These are phyloP conservation scores for Mycogone perniciosa DNA, from an alignment of 2,329 filamentous ascomycete species.

Conservation along the genomic window DNA sequence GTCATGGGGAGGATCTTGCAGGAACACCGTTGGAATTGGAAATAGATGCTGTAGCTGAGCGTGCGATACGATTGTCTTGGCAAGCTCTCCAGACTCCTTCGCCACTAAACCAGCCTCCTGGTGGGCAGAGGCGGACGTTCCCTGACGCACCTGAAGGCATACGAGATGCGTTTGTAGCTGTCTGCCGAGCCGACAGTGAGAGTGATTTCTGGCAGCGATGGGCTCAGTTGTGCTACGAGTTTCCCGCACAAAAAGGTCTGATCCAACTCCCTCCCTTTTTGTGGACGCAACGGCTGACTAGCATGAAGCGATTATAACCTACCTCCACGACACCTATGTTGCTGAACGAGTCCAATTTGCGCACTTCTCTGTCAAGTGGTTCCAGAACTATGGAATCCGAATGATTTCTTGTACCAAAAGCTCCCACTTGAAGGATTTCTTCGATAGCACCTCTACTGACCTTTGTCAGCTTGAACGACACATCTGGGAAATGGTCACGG, in stretches of 20 bases:
- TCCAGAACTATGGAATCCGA: not conserved
- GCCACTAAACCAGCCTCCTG: not conserved
- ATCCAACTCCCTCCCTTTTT: not conserved
- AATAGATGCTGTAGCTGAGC: not conserved
- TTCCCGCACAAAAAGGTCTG: slow-evolving; percentile 1
- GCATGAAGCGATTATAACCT: not conserved
- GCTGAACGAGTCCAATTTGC: not conserved
- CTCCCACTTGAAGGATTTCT: slow-evolving; percentile 1
- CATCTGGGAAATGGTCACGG: slow-evolving; percentile 3
- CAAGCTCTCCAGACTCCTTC: not conserved
- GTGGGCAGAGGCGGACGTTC: not conserved
- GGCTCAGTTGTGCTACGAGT: slow-evolving; percentile 1
- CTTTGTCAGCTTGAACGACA: slow-evolving; percentile 2
- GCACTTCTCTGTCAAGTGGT: not conserved
- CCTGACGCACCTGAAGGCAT: not conserved
- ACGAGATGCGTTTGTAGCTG: not conserved
- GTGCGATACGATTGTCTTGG: not conserved
- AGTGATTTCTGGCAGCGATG: not conserved
- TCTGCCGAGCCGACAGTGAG: not conserved
- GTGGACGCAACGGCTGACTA: no score
- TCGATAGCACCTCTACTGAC: slow-evolving; percentile 1
- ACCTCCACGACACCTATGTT: not conserved
- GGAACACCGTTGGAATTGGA: not conserved
- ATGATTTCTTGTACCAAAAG: not conserved
- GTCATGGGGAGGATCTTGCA: not conserved